phyloP scores from a whole-genome alignment of 768 basidiomycete genomes.

The Cyathus striatus region DNA sequence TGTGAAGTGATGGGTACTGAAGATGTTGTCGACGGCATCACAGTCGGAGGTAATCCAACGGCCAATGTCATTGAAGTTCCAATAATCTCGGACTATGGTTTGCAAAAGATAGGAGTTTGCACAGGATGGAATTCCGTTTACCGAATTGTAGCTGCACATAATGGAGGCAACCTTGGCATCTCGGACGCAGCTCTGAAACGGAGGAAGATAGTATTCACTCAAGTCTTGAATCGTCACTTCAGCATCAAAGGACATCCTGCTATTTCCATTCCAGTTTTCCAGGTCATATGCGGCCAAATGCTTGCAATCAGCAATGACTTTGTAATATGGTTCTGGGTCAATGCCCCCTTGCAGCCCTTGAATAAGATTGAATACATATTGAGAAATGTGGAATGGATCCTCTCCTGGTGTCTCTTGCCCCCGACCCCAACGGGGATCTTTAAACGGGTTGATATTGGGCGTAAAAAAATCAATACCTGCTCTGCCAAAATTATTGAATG shows the following conservation, averaged over 20 bases:
- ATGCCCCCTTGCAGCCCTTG: slow-evolving; percentile 54
- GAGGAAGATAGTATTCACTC: slow-evolving; percentile 48
- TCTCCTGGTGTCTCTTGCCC: slow-evolving; percentile 62
- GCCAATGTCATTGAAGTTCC: slow-evolving; percentile 43
- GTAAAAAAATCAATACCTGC: slow-evolving; percentile 55
- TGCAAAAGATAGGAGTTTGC: slow-evolving; percentile 50
- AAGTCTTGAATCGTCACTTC: slow-evolving; percentile 50
- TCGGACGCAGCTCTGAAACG: slow-evolving; percentile 56
- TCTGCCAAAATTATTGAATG: slow-evolving; percentile 49
- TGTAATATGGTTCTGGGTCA: slow-evolving; percentile 44
- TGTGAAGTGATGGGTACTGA: slow-evolving; percentile 44
- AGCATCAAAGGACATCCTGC: slow-evolving; percentile 47
- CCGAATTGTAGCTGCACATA: slow-evolving; percentile 62
- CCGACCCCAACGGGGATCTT: slow-evolving; percentile 59
- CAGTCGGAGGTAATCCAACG: slow-evolving; percentile 57
- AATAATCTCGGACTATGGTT: slow-evolving; percentile 42
- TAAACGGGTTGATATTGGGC: slow-evolving; percentile 55
- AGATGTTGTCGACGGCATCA: slow-evolving; percentile 48
- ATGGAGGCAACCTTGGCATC: slow-evolving; percentile 57
- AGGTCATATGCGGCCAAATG: slow-evolving; percentile 58
- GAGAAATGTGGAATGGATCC: slow-evolving; percentile 47
- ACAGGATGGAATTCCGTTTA: slow-evolving; percentile 55
- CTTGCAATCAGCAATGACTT: slow-evolving; percentile 54
- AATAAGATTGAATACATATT: slow-evolving; percentile 51
- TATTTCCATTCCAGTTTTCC: slow-evolving; percentile 49